Evolutionary conservation across 768 basidiomycete genomes (phyloP), one percentile per base, ranked within the genome.

Genomic region (Termitomyces eurrhizus): DNA sequence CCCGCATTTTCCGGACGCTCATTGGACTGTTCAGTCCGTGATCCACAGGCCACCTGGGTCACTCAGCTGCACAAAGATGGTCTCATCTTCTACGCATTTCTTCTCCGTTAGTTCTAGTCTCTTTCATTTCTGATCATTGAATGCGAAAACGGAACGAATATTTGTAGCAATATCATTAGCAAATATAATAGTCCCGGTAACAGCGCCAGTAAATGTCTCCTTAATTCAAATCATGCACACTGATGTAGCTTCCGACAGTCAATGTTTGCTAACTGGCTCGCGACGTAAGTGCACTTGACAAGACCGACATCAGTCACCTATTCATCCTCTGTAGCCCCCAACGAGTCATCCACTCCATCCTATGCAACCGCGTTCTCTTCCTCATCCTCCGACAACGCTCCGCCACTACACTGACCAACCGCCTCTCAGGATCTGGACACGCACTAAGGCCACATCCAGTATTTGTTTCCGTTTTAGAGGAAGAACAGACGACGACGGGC

Each of bases 341-440:
- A 63, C 75, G 78, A 37, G 75, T 78, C 32, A 62, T 79, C n/a
- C 78, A 79, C 64, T 78, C 77, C 14, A 68, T 79, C 13, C 65
- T 79, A 44, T 77, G 75, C 65, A 77, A 67, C 35, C 74, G 78
- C 29, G 76, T 79, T 21, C 70, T 80, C 6, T 67, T 80, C 44
- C 70, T 75, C 36, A 78, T 80, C 45, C 67, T 75, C 11, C 69
- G 72, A 24, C 71, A 71, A 65, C 70, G 72, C 33, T 57, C 65
- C 32, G 55, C 52, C 26, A 33, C 65, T 11, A 60, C 58, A 46
- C 57, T 70, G 56, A 67, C 65, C 9, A 67, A 66, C 58, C 63
- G 60, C 29, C 44, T 64, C 13, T 48, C 60, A n/a, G 18, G 51
- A 29, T 35, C 44, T 24, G 52, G 56, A 24, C 33, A 29, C 13